Evolutionary conservation across 352 stramenopile species (phyloP).

Genomic region (Pythium dissotocum): DNA sequence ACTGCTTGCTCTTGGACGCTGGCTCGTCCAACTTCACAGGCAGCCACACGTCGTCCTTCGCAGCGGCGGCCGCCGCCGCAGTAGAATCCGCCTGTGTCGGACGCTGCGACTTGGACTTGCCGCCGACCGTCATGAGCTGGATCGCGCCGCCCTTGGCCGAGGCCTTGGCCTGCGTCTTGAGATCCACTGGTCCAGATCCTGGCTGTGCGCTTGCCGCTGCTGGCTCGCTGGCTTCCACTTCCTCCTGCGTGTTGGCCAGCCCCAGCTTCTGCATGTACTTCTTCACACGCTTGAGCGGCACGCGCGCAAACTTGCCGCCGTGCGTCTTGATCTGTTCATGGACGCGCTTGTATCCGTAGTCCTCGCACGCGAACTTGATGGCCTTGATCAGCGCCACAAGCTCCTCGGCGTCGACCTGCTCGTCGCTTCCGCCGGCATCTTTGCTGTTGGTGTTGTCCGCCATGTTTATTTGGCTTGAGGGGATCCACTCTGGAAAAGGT

Average conservation of each 20-base stretch:
- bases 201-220: not conserved
- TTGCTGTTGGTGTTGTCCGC: slow-evolving; percentile 11
- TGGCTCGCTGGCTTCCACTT: slow-evolving; percentile 18
- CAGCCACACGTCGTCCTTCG: slow-evolving; percentile 56
- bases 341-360: slow-evolving; percentile 83
- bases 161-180: slow-evolving; percentile 25
- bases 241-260: slow-evolving; percentile 35
- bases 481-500: no score
- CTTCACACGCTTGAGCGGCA: slow-evolving; percentile 81
- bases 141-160: slow-evolving; percentile 39
- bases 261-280: slow-evolving; percentile 87
- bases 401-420: slow-evolving; percentile 64
- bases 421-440: slow-evolving; percentile 20
- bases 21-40: slow-evolving; percentile 85
- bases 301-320: slow-evolving; percentile 72
- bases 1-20: slow-evolving; percentile 71
- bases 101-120: slow-evolving; percentile 67
- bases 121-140: slow-evolving; percentile 85
- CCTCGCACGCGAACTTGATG: slow-evolving; percentile 85
- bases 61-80: slow-evolving; percentile 4
- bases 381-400: slow-evolving; percentile 85
- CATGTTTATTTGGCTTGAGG: slow-evolving; percentile 2
- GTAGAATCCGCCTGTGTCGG: slow-evolving; percentile 8
- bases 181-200: not conserved
- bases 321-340: slow-evolving; percentile 77